A percentile compares a stretch with the other conserved stretches of the same genome.
Evolutionary conservation across 441 rosid species (phyloP).

Genomic region (Populus trichocarpa): DNA sequence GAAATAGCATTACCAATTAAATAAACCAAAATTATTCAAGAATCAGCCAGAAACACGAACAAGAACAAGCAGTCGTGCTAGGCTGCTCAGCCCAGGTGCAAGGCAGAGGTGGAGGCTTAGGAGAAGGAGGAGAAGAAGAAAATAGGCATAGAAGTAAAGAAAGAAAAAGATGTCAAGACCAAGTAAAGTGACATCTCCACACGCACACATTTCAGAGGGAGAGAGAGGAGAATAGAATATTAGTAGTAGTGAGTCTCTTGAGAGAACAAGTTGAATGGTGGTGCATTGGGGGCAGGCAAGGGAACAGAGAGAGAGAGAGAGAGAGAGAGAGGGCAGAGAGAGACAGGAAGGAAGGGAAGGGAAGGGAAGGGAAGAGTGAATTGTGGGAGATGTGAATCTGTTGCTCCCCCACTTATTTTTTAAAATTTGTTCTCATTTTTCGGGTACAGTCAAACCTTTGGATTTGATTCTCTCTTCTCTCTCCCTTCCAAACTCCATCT

Average conservation of each 20-base stretch:
- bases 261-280: constrained; percentile 6
- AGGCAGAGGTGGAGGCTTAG: neutral
- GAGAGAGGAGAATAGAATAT: neutral
- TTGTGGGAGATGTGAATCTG: neutral
- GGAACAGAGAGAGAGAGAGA: neutral
- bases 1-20: neutral
- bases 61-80: neutral
- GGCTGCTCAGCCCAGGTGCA: neutral
- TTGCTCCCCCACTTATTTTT: neutral
- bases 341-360: neutral
- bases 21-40: neutral
- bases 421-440: neutral
- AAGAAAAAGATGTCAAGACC: neutral
- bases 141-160: constrained; percentile 9
- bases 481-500: neutral
- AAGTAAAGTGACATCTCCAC: constrained; percentile 17
- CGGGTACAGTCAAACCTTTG: constrained; percentile 48
- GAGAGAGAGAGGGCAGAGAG: neutral
- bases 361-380: neutral
- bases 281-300: neutral
- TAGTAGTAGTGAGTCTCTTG: neutral
- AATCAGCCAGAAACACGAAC: neutral
- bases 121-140: constrained; percentile 1
- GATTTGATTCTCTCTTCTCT: constrained; percentile 23
- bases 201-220: neutral